phyloP scores from a whole-genome alignment of 148 eudicot species.

The Rheum nobile region DNA sequence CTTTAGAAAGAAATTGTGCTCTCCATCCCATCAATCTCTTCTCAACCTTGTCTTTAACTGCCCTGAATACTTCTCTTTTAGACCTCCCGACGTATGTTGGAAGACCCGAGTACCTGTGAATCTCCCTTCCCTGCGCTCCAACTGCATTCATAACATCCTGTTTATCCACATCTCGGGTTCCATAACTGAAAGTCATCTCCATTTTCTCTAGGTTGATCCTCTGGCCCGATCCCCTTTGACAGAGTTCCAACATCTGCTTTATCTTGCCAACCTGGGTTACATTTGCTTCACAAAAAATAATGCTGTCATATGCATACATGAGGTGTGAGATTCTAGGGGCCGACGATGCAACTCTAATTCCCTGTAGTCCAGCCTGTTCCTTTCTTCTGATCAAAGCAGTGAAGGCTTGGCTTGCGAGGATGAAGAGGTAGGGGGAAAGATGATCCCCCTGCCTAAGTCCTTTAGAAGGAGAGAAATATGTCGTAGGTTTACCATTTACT shows the following conservation, averaged over 20 bases:
- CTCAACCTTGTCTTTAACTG: background rate
- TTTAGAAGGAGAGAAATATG: background rate
- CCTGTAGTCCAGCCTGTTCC: background rate
- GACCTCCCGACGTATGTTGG: background rate
- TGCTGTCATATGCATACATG: background rate
- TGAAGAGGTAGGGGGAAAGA: background rate
- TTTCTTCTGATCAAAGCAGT: background rate
- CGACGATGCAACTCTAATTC: background rate
- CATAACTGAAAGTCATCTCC: background rate
- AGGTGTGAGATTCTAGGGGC: background rate
- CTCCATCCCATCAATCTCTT: background rate
- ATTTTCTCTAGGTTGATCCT: background rate
- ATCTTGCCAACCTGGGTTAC: background rate
- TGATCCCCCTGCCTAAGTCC: background rate
- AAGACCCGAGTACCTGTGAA: background rate
- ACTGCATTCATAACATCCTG: too few relatives aligned
- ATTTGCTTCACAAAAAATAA: background rate
- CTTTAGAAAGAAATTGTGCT: background rate
- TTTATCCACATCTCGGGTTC: rapidly evolving
- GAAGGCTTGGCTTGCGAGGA: background rate
- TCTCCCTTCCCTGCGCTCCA: background rate
- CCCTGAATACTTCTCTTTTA: background rate
- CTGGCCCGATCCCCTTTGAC: background rate
- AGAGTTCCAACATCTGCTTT: background rate
- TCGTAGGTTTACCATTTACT: background rate